Percentiles rank a stretch among this genome's conserved stretches.
phyloP scores from a whole-genome alignment of 495 filamentous ascomycete genomes.

The Articulospora tetracladia region DNA sequence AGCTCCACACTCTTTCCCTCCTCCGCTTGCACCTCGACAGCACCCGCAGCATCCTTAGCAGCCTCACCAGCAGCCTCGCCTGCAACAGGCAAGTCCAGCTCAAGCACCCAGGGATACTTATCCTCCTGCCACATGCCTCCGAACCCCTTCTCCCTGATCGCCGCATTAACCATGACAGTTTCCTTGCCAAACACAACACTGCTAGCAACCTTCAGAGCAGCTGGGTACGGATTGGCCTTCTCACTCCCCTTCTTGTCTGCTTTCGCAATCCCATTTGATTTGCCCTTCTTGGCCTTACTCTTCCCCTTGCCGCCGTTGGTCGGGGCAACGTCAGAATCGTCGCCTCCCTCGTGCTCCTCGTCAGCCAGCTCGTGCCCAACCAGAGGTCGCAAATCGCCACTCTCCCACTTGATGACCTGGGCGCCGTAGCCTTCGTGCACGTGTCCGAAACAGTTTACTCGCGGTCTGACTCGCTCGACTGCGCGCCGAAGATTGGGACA shows the following conservation, averaged over 20 bases:
- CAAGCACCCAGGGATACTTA: not conserved
- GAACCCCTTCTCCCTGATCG: not conserved
- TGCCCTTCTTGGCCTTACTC: not conserved
- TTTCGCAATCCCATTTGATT: not conserved
- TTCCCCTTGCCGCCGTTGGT: not conserved
- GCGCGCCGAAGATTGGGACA: slow-evolving; percentile 55
- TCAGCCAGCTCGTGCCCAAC: not conserved
- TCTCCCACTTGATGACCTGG: slow-evolving; percentile 49
- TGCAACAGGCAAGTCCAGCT: not conserved
- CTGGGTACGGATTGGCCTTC: not conserved
- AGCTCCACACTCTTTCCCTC: not conserved
- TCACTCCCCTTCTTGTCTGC: not conserved
- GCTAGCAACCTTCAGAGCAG: not conserved
- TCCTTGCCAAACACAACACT: not conserved
- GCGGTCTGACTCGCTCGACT: slow-evolving; percentile 48
- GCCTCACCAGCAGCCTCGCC: not conserved
- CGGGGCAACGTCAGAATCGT: no score
- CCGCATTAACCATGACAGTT: not conserved
- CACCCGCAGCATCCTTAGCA: not conserved
- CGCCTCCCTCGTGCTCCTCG: no score
- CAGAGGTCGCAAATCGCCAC: not conserved
- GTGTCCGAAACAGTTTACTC: slow-evolving; percentile 67
- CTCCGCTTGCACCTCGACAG: no score
- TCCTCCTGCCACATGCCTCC: not conserved
- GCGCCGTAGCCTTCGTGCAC: slow-evolving; percentile 75